Percentiles rank a stretch among this genome's conserved stretches.
These are phyloP conservation scores for Ophiostoma ips DNA, from an alignment of 2,329 filamentous ascomycete species.

Conservation along the genomic window DNA sequence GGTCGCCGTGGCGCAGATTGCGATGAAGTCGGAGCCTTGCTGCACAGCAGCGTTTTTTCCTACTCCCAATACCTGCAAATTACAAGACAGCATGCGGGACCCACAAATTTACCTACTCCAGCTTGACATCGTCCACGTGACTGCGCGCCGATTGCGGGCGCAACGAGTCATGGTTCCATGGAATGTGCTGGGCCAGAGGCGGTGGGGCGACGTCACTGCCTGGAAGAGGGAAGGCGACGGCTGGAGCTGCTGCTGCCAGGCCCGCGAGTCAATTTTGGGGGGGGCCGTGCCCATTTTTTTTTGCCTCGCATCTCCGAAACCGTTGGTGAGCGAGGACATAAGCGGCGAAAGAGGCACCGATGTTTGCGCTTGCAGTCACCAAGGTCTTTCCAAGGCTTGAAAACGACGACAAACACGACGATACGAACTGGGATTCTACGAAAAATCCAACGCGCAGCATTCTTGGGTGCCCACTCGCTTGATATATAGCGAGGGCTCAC, in stretches of 20 bases:
- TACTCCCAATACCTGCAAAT: too few species aligned
- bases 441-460: not conserved
- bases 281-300: not conserved
- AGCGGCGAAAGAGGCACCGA: not conserved
- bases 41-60: not conserved
- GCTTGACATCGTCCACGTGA: conserved; percentile 5
- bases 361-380: not conserved
- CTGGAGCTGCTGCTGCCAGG: not conserved
- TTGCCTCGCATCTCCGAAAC: not conserved
- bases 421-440: not conserved
- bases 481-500: conserved; percentile 9
- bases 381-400: not conserved
- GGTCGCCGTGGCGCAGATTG: too few species aligned
- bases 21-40: too few species aligned
- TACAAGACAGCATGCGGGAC: too few species aligned
- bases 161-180: conserved; percentile 2
- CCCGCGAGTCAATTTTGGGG: not conserved
- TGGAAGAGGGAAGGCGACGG: not conserved
- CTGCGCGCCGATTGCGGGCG: conserved; percentile 6
- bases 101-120: not conserved
- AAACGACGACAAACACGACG: not conserved
- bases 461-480: too few species aligned
- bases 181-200: not conserved
- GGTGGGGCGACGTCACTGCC: not conserved
- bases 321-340: not conserved